Base-by-base conservation (phyloP, 1,139 yeast species). In the Sugiyamaella novakii region DNA sequence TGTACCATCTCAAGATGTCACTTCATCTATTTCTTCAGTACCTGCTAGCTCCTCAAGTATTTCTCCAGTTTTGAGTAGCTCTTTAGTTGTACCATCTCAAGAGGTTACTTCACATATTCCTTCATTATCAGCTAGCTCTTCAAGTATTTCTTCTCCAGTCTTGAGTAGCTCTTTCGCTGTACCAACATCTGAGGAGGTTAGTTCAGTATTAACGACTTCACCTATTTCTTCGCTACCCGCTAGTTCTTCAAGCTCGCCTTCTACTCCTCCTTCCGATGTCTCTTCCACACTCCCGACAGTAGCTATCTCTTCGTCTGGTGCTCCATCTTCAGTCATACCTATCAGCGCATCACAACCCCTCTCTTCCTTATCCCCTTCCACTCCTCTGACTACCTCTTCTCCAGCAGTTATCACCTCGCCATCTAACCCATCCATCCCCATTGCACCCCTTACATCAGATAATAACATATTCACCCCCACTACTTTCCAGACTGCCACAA, bases 21-120 rank as follows among this genome's bases (percentile, higher is more conserved):
- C 42, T 24, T 31, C 48, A 28, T 14, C 44, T 37, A 19, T 45
- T n/a, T n/a, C 45, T 12, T 22, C 50, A 6, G 27, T 52, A 22
- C 18, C 54, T 17, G 31, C 49, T 14, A 12, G 52, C n/a, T n/a
- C 45, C 24, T 33, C 54, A 14, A 19, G 53, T 36, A 22, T 59
- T 36, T 36, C 40, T 25, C 7, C 30, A 6, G 19, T 14, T 22
- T 8, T 36, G 17, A 24, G 30, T 24, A 17, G 21, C 18, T 24
- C 43, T 8, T 44, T 54, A 8, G 8, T 49, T 7, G 18, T 45
- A 28, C 30, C 51, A 14, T 11, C 41, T 28, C 30, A 52, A 22
- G n/a, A 46, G 31, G 28, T 30, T 15, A 35, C 42, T 24, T 31
- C 48, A 28, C n/a, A 39, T 37, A 19, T 45, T n/a, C n/a, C 45